These are phyloP conservation scores for Leccinellum rugosiceps DNA, from an alignment of 768 basidiomycete genomes.

Conservation along the genomic window DNA sequence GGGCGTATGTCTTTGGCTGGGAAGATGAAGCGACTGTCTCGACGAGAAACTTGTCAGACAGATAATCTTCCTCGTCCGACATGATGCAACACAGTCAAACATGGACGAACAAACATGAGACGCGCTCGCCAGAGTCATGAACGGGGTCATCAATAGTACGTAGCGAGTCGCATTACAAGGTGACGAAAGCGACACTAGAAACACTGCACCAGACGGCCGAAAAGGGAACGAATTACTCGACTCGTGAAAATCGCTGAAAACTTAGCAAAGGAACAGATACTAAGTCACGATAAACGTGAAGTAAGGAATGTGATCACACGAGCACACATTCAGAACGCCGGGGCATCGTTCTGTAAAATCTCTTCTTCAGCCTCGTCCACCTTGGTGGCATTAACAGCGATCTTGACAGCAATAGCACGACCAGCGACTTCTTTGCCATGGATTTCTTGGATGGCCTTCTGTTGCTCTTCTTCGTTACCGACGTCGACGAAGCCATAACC, in stretches of 20 bases:
- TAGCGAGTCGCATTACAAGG: conserved; percentile 23
- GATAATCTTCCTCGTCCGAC: conserved; percentile 80
- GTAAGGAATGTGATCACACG: conserved; percentile 20
- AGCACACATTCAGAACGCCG: conserved; percentile 19
- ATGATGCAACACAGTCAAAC: conserved; percentile 33
- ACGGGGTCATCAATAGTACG: conserved; percentile 25
- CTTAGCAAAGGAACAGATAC: conserved; percentile 34
- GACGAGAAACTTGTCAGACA: conserved; percentile 81
- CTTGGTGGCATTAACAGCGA: conserved; percentile 83
- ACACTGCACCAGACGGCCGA: conserved; percentile 39
- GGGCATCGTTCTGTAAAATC: conserved; percentile 31
- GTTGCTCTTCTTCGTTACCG: conserved; percentile 82
- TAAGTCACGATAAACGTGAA: conserved; percentile 30
- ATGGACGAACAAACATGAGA: conserved; percentile 20
- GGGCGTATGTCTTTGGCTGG: conserved; percentile 61
- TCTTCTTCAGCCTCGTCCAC: conserved; percentile 50
- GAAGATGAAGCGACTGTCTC: conserved; percentile 34
- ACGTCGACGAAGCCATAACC: conserved; percentile 99
- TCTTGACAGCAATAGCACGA: conserved; percentile 86
- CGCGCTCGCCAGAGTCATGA: not conserved
- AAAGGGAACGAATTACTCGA: conserved; percentile 26
- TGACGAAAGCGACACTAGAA: conserved; percentile 35
- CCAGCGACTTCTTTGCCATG: conserved; percentile 88
- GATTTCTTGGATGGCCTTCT: conserved; percentile 83
- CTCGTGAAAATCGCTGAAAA: conserved; percentile 36